Evolutionary conservation across 371 early-diverging fungal species (phyloP).

Genomic region (Mortierella sp.): DNA sequence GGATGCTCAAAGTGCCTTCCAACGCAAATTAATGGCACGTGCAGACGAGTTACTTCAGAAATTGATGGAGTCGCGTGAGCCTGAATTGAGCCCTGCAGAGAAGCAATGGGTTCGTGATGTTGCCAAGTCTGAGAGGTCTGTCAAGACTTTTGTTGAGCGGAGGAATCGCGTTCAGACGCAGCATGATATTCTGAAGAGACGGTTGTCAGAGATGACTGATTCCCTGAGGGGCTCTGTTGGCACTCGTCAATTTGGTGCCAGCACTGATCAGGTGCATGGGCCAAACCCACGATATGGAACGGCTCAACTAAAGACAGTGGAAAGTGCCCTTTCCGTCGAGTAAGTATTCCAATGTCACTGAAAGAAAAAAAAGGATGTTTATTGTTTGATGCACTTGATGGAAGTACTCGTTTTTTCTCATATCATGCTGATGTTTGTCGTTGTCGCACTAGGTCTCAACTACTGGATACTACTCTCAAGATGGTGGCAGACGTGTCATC

Average conservation of each 20-base stretch:
- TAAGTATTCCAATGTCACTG: slow-evolving; percentile 15
- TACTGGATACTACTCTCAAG: slow-evolving; percentile 39
- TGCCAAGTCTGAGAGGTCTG: slow-evolving; percentile 20
- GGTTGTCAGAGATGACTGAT: slow-evolving; percentile 14
- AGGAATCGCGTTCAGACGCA: slow-evolving; percentile 31
- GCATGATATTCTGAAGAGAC: slow-evolving; percentile 30
- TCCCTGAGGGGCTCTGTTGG: neutral
- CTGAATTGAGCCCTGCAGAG: slow-evolving; percentile 44
- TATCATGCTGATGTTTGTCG: neutral
- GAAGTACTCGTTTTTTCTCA: neutral
- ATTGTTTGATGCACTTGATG: neutral
- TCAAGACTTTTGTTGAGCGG: slow-evolving; percentile 32
- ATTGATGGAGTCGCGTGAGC: slow-evolving; percentile 37
- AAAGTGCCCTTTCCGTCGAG: slow-evolving; percentile 16
- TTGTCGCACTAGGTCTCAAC: slow-evolving; percentile 13
- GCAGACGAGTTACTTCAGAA: slow-evolving; percentile 38
- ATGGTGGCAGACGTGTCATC: slow-evolving; percentile 27
- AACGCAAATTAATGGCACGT: slow-evolving; percentile 36
- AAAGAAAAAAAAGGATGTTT: too few species aligned
- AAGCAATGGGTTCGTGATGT: slow-evolving; percentile 35
- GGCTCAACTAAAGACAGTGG: slow-evolving; percentile 23
- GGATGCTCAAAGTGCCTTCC: slow-evolving; percentile 22
- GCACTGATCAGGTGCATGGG: too few species aligned
- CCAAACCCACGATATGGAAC: slow-evolving; percentile 22
- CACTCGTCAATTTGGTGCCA: neutral